phyloP scores from a whole-genome alignment of 75 land plant species.

The Sequoia sempervirens region DNA sequence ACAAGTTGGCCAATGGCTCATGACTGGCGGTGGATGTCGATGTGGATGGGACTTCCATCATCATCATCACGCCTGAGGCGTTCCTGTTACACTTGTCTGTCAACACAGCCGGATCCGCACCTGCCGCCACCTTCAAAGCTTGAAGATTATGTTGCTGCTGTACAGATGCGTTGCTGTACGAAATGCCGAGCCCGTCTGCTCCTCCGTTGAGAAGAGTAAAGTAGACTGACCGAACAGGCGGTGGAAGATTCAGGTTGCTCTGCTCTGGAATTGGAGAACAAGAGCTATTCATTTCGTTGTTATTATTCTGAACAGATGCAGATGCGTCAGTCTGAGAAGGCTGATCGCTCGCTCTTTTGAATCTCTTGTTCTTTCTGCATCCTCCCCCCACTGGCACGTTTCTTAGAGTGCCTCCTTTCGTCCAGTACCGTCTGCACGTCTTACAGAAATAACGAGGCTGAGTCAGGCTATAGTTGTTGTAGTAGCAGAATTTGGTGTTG shows the following conservation, averaged over 20 bases:
- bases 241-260: background rate
- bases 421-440: slow-evolving; percentile 31
- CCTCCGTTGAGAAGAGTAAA: slow-evolving; percentile 6
- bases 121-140: slow-evolving; percentile 2
- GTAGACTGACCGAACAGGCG: background rate
- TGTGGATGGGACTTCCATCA: background rate
- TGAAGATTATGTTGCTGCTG: slow-evolving; percentile 1
- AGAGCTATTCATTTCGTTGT: background rate
- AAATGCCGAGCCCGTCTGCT: background rate
- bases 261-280: background rate
- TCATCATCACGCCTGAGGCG: background rate
- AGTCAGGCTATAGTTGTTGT: slow-evolving; percentile 24
- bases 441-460: slow-evolving; percentile 32
- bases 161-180: background rate
- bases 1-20: background rate
- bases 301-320: background rate
- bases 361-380: slow-evolving; percentile 18
- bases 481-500: slow-evolving; percentile 25
- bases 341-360: background rate
- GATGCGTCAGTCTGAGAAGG: background rate
- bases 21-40: background rate
- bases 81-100: background rate
- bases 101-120: background rate
- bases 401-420: slow-evolving; percentile 25
- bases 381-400: slow-evolving; percentile 31